phyloP scores from a whole-genome alignment of 2,329 filamentous ascomycete genomes.

The Cercospora berteroae region DNA sequence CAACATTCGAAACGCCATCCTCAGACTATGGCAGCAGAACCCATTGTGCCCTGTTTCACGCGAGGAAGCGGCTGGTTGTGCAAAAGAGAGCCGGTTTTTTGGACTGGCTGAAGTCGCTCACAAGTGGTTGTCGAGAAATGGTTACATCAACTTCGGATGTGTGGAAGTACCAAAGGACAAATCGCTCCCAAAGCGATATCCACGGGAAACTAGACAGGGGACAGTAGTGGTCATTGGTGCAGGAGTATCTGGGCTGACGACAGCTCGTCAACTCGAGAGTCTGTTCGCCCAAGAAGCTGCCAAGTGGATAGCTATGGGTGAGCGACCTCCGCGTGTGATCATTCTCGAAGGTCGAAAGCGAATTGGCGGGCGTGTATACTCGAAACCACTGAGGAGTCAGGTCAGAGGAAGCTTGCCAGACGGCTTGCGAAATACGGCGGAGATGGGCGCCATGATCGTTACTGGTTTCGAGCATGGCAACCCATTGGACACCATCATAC shows the following conservation, averaged over 20 bases:
- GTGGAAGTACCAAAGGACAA: conserved; percentile 60
- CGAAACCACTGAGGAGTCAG: conserved; percentile 66
- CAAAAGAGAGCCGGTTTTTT: conserved; percentile 84
- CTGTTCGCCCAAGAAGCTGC: conserved; percentile 77
- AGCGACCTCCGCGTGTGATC: conserved; percentile 70
- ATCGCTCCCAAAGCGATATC: conserved; percentile 33
- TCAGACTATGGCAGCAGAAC: conserved; percentile 85
- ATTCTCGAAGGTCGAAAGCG: conserved; percentile 83
- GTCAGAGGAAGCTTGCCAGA: conserved; percentile 52
- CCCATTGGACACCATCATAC: conserved; percentile 84
- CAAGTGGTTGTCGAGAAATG: conserved; percentile 84
- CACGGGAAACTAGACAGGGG: conserved; percentile 55
- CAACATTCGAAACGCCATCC: conserved; percentile 91
- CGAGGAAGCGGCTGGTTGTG: conserved; percentile 86
- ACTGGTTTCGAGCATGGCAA: conserved; percentile 96
- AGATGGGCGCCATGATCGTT: conserved; percentile 98
- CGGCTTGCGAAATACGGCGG: conserved; percentile 71
- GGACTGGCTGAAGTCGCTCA: conserved; percentile 84
- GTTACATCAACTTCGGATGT: conserved; percentile 97
- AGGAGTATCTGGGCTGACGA: conserved; percentile 89
- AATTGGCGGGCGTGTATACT: conserved; percentile 91
- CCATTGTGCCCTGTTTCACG: conserved; percentile 77
- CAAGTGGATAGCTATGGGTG: conserved; percentile 62
- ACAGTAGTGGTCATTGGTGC: conserved; percentile 86
- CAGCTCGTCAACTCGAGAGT: conserved; percentile 86